These are phyloP conservation scores for Colletotrichum echinochloae DNA, from an alignment of 2,329 filamentous ascomycete species.

Conservation along the genomic window DNA sequence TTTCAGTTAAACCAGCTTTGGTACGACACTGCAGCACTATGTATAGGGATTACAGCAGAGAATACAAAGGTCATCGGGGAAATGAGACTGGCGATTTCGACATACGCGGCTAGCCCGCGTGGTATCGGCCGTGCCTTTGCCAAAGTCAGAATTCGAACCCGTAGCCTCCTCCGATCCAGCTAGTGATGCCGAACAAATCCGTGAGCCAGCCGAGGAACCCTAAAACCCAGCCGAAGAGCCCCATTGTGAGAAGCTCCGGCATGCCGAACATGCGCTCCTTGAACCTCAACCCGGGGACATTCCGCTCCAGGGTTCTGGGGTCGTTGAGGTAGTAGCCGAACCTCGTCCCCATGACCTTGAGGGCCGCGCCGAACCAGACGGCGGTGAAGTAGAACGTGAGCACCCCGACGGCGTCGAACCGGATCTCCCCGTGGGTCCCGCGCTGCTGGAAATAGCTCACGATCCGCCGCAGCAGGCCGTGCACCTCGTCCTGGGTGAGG, in stretches of 20 bases:
- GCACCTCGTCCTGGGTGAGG: constrained; percentile 44
- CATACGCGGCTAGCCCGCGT: not conserved
- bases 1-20: not conserved
- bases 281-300: constrained; percentile 20
- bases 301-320: constrained; percentile 9
- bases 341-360: constrained; percentile 28
- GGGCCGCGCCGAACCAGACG: constrained; percentile 6
- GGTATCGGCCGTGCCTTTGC: not conserved
- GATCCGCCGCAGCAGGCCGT: constrained; percentile 44
- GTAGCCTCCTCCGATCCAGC: constrained; percentile 19
- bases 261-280: constrained; percentile 26
- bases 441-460: constrained; percentile 45
- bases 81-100: not conserved
- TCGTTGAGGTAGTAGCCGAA: constrained; percentile 27
- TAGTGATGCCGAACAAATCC: constrained; percentile 7
- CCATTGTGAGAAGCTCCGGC: constrained; percentile 1
- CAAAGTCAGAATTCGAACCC: constrained; percentile 27
- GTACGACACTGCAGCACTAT: not conserved
- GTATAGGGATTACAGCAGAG: not conserved
- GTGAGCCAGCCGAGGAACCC: constrained; percentile 25
- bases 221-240: constrained; percentile 11
- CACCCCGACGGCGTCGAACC: constrained; percentile 25
- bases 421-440: constrained; percentile 42
- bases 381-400: constrained; percentile 7
- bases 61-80: not conserved